Evolutionary conservation across 331 rosid species (phyloP).

Genomic region (Acacia concinna): DNA sequence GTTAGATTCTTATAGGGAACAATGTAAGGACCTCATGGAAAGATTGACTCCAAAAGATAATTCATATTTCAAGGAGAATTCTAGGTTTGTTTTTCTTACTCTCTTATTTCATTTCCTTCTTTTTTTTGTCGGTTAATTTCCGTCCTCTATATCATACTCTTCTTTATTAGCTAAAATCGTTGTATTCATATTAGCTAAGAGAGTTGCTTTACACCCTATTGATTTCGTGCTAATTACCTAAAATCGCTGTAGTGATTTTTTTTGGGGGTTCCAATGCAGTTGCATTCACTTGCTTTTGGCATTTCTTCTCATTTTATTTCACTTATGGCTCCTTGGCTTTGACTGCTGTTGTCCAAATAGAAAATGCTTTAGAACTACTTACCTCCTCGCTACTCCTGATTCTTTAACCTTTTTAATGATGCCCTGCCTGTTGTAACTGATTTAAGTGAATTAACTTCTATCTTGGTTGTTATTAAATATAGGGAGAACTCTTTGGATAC

Average conservation of each 20-base stretch:
- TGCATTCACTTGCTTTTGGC: neutral
- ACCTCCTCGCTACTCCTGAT: neutral
- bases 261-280: neutral
- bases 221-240: neutral
- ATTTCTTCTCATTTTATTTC: neutral
- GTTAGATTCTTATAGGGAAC: conserved; percentile 59
- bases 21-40: conserved; percentile 51
- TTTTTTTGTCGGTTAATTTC: neutral
- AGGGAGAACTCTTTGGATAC: conserved; percentile 35
- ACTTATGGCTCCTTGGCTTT: neutral
- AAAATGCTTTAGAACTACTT: conserved; percentile 2
- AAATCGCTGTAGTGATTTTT: neutral
- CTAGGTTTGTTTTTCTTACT: conserved; percentile 48
- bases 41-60: conserved; percentile 43
- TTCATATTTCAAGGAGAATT: conserved; percentile 38
- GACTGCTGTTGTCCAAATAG: neutral
- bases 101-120: neutral
- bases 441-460: neutral
- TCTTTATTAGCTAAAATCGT: too few relatives aligned
- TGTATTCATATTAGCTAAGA: neutral
- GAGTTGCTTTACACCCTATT: neutral
- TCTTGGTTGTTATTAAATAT: conserved; percentile 37
- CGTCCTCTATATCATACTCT: neutral
- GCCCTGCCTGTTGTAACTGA: neutral
- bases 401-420: neutral